Evolutionary conservation across 345 rosid genomes (phyloP).

Genomic region (Hevea brasiliensis): DNA sequence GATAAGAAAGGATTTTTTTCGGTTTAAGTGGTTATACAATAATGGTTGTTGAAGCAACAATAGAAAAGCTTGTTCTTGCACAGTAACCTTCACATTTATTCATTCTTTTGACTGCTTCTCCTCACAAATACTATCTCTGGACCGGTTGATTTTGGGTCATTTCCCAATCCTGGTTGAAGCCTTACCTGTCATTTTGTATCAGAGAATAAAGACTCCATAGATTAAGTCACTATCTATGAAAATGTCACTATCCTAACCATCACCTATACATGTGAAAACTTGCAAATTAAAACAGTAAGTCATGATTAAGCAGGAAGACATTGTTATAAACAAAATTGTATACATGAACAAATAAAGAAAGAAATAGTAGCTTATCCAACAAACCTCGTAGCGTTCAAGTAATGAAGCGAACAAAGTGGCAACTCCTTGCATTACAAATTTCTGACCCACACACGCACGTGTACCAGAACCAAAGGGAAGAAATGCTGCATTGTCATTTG

Average conservation of each 20-base stretch:
- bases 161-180: constrained; percentile 31
- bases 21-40: background rate
- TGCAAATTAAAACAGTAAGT: too few species aligned
- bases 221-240: too few species aligned
- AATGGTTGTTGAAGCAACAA: background rate
- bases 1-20: background rate
- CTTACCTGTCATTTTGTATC: constrained; percentile 37
- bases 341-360: background rate
- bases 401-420: constrained; percentile 50
- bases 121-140: constrained; percentile 36
- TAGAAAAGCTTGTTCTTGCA: background rate
- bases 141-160: constrained; percentile 26
- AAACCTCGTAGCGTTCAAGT: constrained; percentile 56
- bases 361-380: background rate
- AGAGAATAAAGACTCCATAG: constrained; percentile 1
- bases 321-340: background rate
- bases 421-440: constrained; percentile 50
- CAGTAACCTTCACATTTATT: background rate
- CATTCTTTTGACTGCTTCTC: constrained; percentile 36
- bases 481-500: constrained; percentile 46
- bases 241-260: too few species aligned
- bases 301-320: too few species aligned
- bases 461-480: constrained; percentile 62
- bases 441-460: constrained; percentile 58
- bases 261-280: too few species aligned